Percentiles rank a stretch among this genome's conserved stretches.
Conservation (phyloP, 2,329 filamentous ascomycete species). For the Rhytidhysteron rufulum region DNA sequence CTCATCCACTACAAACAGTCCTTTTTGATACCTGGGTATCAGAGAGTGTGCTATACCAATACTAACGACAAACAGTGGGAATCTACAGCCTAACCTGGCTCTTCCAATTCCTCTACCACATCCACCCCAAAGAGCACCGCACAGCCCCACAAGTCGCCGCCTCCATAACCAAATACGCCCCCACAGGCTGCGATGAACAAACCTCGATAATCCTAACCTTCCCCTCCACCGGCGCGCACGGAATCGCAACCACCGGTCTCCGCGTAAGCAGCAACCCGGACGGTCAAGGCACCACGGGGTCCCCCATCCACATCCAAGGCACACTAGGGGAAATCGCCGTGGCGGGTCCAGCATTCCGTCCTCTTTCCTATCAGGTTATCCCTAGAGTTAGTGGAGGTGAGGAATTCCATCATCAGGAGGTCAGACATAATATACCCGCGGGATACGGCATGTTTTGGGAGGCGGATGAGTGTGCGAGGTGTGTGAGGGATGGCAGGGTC, state of each 20-base stretch:
- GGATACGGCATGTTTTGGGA: slow-evolving; percentile 87
- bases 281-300: slow-evolving; percentile 51
- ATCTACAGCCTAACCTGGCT: slow-evolving; percentile 90
- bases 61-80: slow-evolving; percentile 52
- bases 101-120: slow-evolving; percentile 83
- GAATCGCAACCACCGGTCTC: slow-evolving; percentile 57
- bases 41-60: too few relatives aligned
- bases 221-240: slow-evolving; percentile 62
- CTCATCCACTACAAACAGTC: too few relatives aligned
- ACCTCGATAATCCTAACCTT: slow-evolving; percentile 77
- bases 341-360: slow-evolving; percentile 66
- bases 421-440: slow-evolving; percentile 13
- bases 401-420: background rate
- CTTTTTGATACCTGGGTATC: background rate
- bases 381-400: slow-evolving; percentile 36
- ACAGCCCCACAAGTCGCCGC: slow-evolving; percentile 67
- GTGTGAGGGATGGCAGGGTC: slow-evolving; percentile 73
- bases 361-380: slow-evolving; percentile 63
- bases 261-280: slow-evolving; percentile 55
- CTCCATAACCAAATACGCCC: slow-evolving; percentile 65
- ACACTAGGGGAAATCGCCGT: slow-evolving; percentile 80
- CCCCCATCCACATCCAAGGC: slow-evolving; percentile 76
- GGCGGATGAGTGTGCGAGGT: slow-evolving; percentile 74
- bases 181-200: slow-evolving; percentile 71
- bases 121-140: slow-evolving; percentile 61